phyloP scores from a whole-genome alignment of 805 yeast species.

The Vanderwaltozyma yarrowii region DNA sequence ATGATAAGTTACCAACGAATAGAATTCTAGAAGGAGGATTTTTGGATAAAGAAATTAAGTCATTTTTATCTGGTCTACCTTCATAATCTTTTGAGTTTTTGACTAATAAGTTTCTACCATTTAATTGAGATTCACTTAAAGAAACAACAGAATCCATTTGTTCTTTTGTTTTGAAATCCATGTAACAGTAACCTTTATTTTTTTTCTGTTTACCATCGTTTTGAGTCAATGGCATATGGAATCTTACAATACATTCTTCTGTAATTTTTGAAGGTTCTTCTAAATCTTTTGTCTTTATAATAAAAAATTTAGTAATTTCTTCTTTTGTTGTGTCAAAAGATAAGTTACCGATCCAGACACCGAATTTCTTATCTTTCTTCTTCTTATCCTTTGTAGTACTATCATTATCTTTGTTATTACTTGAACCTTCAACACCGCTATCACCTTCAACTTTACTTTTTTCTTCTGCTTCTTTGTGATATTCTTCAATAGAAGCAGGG shows the following conservation, averaged over 20 bases:
- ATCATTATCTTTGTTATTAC: conserved; percentile 19
- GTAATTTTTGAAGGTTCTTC: conserved; percentile 33
- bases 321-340: conserved; percentile 75
- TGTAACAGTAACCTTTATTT: conserved; percentile 75
- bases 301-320: conserved; percentile 56
- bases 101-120: conserved; percentile 79
- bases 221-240: conserved; percentile 64
- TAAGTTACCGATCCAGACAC: conserved; percentile 93
- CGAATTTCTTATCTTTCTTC: conserved; percentile 35
- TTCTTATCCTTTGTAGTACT: conserved; percentile 16
- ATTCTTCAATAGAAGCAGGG: conserved; percentile 28
- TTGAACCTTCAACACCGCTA: conserved; percentile 26
- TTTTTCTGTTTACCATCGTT: conserved; percentile 49
- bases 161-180: conserved; percentile 57
- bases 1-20: conserved; percentile 88
- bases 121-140: conserved; percentile 61
- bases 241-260: conserved; percentile 56
- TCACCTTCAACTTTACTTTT: conserved; percentile 28
- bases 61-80: conserved; percentile 68
- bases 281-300: conserved; percentile 42
- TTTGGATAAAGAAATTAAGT: conserved; percentile 41
- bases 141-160: conserved; percentile 54
- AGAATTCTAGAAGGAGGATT: conserved; percentile 84
- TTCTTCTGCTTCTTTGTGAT: conserved; percentile 30
- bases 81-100: conserved; percentile 73